phyloP scores from a whole-genome alignment of 305 asterid species.

The Fraxinus nigra region DNA sequence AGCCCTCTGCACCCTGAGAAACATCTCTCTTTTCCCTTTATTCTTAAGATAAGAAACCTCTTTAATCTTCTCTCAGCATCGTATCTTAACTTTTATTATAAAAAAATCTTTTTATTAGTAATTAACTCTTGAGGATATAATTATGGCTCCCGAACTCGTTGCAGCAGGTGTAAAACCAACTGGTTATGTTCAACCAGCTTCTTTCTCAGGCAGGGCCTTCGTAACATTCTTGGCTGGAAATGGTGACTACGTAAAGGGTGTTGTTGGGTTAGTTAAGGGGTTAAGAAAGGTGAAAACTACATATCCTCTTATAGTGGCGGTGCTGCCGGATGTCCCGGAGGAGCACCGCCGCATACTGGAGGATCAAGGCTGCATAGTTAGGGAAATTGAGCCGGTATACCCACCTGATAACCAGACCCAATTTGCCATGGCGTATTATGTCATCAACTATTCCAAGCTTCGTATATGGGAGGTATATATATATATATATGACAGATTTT shows the following conservation, averaged over 20 bases:
- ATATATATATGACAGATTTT: background rate
- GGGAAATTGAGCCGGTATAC: constrained; percentile 44
- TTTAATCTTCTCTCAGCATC: background rate
- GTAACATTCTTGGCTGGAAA: constrained; percentile 50
- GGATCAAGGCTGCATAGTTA: constrained; percentile 52
- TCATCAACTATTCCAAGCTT: constrained; percentile 56
- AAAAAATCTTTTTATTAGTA: background rate
- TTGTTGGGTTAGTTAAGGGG: constrained; percentile 53
- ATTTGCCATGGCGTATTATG: constrained; percentile 52
- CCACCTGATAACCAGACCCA: constrained; percentile 42
- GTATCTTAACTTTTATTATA: background rate
- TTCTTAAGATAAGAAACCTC: background rate
- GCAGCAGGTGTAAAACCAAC: constrained; percentile 2
- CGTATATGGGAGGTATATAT: constrained; percentile 49
- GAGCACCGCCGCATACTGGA: constrained; percentile 51
- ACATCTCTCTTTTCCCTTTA: background rate
- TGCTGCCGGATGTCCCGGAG: constrained; percentile 51
- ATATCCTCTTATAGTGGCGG: constrained; percentile 50
- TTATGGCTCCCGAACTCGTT: constrained; percentile 32
- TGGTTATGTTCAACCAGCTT: background rate
- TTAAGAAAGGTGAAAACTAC: constrained; percentile 33
- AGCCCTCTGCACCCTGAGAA: background rate
- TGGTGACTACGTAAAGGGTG: constrained; percentile 37
- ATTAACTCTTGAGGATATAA: background rate
- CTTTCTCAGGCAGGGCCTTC: constrained; percentile 33